Conservation (phyloP, 1,284 basidiomycete genomes). For the Takashimella tepidaria region DNA sequence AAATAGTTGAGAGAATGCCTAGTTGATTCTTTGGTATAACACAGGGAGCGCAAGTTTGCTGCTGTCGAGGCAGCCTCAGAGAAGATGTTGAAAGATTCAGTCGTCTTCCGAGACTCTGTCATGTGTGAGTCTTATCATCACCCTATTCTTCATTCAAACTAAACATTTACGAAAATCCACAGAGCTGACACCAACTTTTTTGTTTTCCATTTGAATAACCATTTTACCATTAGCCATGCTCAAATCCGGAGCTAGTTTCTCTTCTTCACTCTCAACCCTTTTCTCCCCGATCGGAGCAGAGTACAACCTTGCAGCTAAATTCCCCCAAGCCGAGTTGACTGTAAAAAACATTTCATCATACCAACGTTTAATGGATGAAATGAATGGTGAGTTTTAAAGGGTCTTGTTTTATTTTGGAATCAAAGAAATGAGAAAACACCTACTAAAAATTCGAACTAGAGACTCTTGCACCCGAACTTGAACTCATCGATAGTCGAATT, state of each 20-base stretch:
- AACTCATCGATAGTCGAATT: slow-evolving; percentile 87
- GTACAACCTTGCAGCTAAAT: slow-evolving; percentile 69
- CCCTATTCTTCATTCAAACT: too few species aligned
- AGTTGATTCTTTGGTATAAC: too few species aligned
- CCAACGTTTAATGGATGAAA: slow-evolving; percentile 72
- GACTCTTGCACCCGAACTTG: slow-evolving; percentile 82
- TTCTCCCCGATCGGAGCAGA: slow-evolving; percentile 79
- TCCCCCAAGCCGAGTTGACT: slow-evolving; percentile 73
- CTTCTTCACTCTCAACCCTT: slow-evolving; percentile 67
- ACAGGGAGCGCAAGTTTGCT: slow-evolving; percentile 64
- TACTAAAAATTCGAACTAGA: slow-evolving; percentile 25
- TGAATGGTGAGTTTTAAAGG: slow-evolving; percentile 52
- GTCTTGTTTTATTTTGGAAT: neutral
- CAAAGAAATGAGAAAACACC: neutral
- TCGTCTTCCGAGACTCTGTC: slow-evolving; percentile 78
- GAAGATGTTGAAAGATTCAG: slow-evolving; percentile 87
- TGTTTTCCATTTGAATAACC: neutral
- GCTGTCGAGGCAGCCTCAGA: slow-evolving; percentile 75
- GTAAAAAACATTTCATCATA: slow-evolving; percentile 71
- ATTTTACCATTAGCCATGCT: slow-evolving; percentile 60
- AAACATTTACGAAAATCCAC: too few species aligned
- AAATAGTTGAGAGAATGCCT: too few species aligned
- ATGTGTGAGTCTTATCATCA: slow-evolving; percentile 60
- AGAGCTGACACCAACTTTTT: slow-evolving; percentile 3
- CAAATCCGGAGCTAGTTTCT: slow-evolving; percentile 69